Evolutionary conservation across 768 basidiomycete genomes (phyloP), one percentile per base, ranked within the genome.

Genomic region (Coprinopsis marcescibilis): DNA sequence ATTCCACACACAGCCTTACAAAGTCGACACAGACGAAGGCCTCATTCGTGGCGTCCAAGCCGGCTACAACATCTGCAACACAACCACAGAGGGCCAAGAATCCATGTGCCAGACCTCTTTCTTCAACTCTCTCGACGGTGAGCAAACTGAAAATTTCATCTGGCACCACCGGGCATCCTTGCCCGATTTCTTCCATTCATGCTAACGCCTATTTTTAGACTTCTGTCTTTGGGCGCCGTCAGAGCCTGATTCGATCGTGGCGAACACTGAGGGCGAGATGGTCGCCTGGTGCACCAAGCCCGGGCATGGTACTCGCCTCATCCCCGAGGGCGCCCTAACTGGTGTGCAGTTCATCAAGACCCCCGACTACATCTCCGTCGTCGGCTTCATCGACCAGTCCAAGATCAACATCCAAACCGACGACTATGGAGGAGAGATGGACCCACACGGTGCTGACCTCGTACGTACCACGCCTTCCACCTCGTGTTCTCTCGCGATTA

Each of bases 221-320:
- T 86, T 83, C 60, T 87, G 85, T 52, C 55, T 87, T 1, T 87
- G 81, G 80, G 81, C 73, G 5, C 77, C 83, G 0, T 53, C 68
- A 0, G 60, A 63, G n/a, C 70, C 76, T 3, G 68, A 78, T 58
- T 70, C 73, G 15, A 65, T 69, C 15, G 82, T 91, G 27, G 82
- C 75, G 20, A 73, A 85, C 51, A 78, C 77, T 2, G 89, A 92
- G 60, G 81, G 76, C 40, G 70, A 80, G 59, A 83, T 80, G 62
- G 81, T 91, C 7, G 79, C 87, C 1, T 92, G 80, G 78, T 93
- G 88, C 64, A 80, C 79, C 12, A 80, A 83, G 60, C 72, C 73
- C 2, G 80, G 78, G 2, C 77, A 75, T 42, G 89, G 89, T 2
- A 78, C 84, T 2, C 82, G 89, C 46, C 57, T 83, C 51, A 87